Base-by-base conservation (phyloP, 2,329 filamentous ascomycete genomes). In the Microdochium paspali region DNA sequence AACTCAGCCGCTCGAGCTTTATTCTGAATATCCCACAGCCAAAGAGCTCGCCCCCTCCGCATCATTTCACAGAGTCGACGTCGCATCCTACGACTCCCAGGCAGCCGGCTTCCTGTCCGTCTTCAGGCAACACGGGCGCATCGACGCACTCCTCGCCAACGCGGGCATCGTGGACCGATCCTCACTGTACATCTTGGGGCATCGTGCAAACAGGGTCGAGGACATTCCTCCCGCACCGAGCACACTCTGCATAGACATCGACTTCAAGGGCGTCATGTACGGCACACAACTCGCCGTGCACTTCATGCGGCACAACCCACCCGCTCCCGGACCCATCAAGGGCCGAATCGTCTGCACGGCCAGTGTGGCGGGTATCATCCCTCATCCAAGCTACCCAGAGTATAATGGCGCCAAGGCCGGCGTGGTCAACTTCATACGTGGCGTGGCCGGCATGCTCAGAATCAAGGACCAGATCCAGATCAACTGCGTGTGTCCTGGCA, bases 401-500 rank as follows among this genome's bases (percentile, higher is more conserved):
- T 76, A 77, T 55, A 67, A 65, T 46, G 69, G 69, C n/a, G 68
- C 72, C 7, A 77, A 77, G 53, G 71, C 74, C 3, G 74, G 66
- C 0, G 65, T 73, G 9, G 58, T 66, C 26, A 58, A 62, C 23
- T 72, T 70, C 50, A 62, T 70, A 3, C 65, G 67, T 10, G 63
- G 61, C 1, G 51, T 63, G 31, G 66, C 67, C 1, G 64, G 61
- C 1, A 35, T 72, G 3, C 53, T 72, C 31, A 67, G 65, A 51
- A 52, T 59, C 45, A 73, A 74, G 52, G 71, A 76, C 39, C 67
- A 69, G 43, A 71, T 75, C 44, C 57, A 61, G n/a, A 64, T 77
- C 55, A 76, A 75, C 53, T 64, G 61, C 25, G 64, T 77, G 4
- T 64, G 73, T 49, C 72, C 74, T 0, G 73, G 72, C 2, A 66